A percentile compares a stretch with the other conserved stretches of the same genome.
Evolutionary conservation across 1,284 basidiomycete genomes (phyloP).

Genomic region (Boletus smithii): DNA sequence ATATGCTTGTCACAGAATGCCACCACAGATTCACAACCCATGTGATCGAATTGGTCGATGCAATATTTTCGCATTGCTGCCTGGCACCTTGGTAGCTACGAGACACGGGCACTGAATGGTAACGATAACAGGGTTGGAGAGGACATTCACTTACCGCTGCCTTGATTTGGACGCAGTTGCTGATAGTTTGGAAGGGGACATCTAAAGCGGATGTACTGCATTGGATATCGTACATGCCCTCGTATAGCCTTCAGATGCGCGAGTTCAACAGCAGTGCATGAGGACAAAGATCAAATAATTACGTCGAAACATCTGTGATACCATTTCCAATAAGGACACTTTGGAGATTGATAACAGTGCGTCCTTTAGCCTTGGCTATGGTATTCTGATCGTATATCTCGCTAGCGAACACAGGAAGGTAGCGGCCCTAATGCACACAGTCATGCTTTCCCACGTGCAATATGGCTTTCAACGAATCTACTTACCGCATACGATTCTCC

Average conservation of each 20-base stretch:
- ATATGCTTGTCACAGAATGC: slow-evolving; percentile 60
- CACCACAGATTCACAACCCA: slow-evolving; percentile 58
- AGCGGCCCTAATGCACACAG: slow-evolving; percentile 53
- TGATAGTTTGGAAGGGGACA: slow-evolving; percentile 55
- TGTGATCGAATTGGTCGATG: slow-evolving; percentile 55
- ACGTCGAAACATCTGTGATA: slow-evolving; percentile 62
- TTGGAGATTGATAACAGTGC: slow-evolving; percentile 64
- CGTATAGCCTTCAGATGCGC: slow-evolving; percentile 44
- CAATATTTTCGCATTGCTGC: slow-evolving; percentile 45
- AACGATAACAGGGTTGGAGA: neutral
- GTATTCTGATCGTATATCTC: slow-evolving; percentile 76
- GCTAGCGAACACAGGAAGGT: slow-evolving; percentile 78
- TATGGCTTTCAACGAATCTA: slow-evolving; percentile 1
- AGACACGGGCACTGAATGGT: neutral
- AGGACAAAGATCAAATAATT: slow-evolving; percentile 14
- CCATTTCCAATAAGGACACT: slow-evolving; percentile 63
- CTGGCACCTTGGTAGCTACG: slow-evolving; percentile 55
- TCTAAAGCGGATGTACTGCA: slow-evolving; percentile 55
- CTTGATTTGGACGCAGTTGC: slow-evolving; percentile 59
- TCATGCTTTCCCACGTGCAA: neutral
- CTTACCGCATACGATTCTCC: slow-evolving; percentile 68
- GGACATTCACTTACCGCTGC: slow-evolving; percentile 41
- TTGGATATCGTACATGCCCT: slow-evolving; percentile 62
- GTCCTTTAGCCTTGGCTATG: slow-evolving; percentile 50
- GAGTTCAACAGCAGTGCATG: neutral